phyloP scores from a whole-genome alignment of 2,329 filamentous ascomycete genomes.

The Penicillium italicum region DNA sequence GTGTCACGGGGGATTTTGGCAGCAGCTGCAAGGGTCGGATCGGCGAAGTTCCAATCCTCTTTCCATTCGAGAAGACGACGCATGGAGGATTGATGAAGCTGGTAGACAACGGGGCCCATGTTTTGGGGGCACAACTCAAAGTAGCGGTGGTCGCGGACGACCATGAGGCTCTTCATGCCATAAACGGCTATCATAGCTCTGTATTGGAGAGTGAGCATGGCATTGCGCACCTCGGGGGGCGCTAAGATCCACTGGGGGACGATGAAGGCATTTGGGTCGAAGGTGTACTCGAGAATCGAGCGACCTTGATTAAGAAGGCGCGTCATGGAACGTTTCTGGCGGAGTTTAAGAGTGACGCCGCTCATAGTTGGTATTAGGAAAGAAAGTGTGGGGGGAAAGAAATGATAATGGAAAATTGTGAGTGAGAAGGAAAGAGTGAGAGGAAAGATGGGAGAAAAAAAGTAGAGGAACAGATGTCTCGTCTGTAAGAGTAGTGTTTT shows the following conservation, averaged over 20 bases:
- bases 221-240: conserved; percentile 1
- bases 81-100: conserved; percentile 23
- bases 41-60: conserved; percentile 4
- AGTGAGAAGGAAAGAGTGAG: background rate
- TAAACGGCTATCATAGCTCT: conserved; percentile 16
- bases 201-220: conserved; percentile 14
- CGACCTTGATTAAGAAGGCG: background rate
- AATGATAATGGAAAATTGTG: background rate
- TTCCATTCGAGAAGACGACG: conserved; percentile 27
- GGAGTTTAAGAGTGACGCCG: background rate
- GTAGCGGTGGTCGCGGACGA: conserved; percentile 19
- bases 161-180: conserved; percentile 17
- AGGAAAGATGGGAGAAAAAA: background rate
- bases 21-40: conserved; percentile 18
- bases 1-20: conserved; percentile 27
- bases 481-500: background rate
- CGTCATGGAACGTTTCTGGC: background rate
- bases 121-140: conserved; percentile 25
- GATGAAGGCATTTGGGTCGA: conserved; percentile 11
- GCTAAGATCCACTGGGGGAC: conserved; percentile 16
- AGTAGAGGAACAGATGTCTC: background rate
- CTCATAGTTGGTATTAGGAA: background rate
- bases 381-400: background rate
- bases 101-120: background rate
- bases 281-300: conserved; percentile 16